These are phyloP conservation scores for Aspergillus sp. DNA, from an alignment of 2,329 filamentous ascomycete genomes.

Conservation along the genomic window DNA sequence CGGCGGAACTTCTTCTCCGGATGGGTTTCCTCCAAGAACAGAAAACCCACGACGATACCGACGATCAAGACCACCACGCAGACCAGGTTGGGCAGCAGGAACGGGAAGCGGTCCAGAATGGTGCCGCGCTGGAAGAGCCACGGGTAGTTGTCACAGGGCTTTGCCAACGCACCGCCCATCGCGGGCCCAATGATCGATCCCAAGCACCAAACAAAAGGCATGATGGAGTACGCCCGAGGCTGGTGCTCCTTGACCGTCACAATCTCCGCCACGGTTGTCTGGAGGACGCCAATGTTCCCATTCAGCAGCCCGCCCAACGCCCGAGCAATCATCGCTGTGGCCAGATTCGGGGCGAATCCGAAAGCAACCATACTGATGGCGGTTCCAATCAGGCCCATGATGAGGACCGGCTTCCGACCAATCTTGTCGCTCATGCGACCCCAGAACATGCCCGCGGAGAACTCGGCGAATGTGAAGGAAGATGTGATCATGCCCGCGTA, in stretches of 20 bases:
- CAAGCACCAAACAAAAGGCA: constrained; percentile 97
- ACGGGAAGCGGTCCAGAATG: constrained; percentile 84
- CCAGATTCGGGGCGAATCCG: constrained; percentile 80
- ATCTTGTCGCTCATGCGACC: constrained; percentile 87
- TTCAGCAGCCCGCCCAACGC: constrained; percentile 89
- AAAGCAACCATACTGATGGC: constrained; percentile 90
- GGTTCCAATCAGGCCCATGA: constrained; percentile 86
- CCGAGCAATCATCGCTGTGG: constrained; percentile 79
- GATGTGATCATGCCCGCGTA: constrained; percentile 97
- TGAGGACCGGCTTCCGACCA: constrained; percentile 86
- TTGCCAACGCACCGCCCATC: constrained; percentile 84
- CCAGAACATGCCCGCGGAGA: constrained; percentile 89
- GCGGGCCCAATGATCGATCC: constrained; percentile 93
- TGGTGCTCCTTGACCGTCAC: constrained; percentile 93
- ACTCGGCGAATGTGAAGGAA: constrained; percentile 93
- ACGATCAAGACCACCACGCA: constrained; percentile 75
- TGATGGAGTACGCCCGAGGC: constrained; percentile 90
- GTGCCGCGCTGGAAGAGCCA: constrained; percentile 67
- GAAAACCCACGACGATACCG: constrained; percentile 73
- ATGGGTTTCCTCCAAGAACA: constrained; percentile 95
- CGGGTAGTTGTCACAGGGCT: constrained; percentile 82
- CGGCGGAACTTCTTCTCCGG: constrained; percentile 71
- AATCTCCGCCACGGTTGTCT: constrained; percentile 92
- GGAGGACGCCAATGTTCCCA: constrained; percentile 92
- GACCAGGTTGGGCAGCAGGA: constrained; percentile 88